Conservation (phyloP, 305 asterid species). For the Salvia sclarea region DNA sequence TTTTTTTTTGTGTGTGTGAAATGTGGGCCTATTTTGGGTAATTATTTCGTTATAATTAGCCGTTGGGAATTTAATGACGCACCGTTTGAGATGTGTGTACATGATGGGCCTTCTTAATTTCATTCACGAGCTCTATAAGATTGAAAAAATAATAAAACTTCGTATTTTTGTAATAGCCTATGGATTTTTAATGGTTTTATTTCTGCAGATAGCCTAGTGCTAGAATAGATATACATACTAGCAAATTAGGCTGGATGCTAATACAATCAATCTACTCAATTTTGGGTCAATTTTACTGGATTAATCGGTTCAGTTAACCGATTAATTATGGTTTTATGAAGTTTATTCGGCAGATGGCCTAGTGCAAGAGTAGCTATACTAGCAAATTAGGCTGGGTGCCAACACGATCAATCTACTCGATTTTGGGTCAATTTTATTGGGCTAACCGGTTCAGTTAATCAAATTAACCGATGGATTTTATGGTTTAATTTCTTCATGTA, state of each 20-base stretch:
- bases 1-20: not conserved
- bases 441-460: no score
- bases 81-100: constrained; percentile 34
- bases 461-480: not conserved
- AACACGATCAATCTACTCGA: no score
- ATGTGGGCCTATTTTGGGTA: constrained; percentile 31
- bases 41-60: constrained; percentile 34
- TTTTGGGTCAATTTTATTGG: no score
- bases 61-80: constrained; percentile 42
- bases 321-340: no score
- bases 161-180: not conserved
- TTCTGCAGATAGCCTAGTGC: not conserved
- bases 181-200: not conserved
- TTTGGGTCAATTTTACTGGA: no score
- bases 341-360: no score
- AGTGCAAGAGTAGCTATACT: no score
- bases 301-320: no score
- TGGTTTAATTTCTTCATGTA: not conserved
- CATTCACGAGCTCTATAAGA: constrained; percentile 38
- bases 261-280: no score
- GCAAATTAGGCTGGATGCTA: no score
- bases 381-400: no score
- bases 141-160: not conserved
- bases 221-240: no score
- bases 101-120: not conserved